Base-by-base conservation (phyloP, 371 early-diverging fungal species). In the Lichtheimia corymbifera region DNA sequence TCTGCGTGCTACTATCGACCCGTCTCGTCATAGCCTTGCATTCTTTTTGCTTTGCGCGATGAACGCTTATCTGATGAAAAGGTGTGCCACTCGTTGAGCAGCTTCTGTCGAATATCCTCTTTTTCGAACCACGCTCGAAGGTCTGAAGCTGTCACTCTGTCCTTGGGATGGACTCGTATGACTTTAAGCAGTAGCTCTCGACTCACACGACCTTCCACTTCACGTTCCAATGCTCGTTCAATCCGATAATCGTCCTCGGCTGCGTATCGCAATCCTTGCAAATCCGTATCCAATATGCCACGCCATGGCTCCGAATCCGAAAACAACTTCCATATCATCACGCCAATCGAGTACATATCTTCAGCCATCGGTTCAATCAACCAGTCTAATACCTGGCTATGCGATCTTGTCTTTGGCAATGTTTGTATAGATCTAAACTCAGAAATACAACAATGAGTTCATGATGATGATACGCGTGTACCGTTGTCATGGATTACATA, bases 261-360 rank as follows among this genome's bases (percentile, higher is more conserved):
- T 24, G 83, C 72, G 55, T 82, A 82, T 3, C 88, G 74, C 13
- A 88, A 65, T n/a, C 79, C 83, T 66, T 83, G 83, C 40, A 88
- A 58, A 64, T 88, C 87, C 4, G 85, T 82, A 54, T 88, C 88
- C 20, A 88, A 70, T 43, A 86, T 80, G 0, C 88, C 88, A 41
- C 78, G 73, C 88, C 88, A 88, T 11, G 88, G 88, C 25, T 85
- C 85, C 6, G 83, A 85, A 42, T 85, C 87, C 2, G 87, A 77
- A 64, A 86, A 86, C 11, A 80, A 79, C 55, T 84, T 80, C 88
- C 88, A 88, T 5, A 85, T 83, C 73, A 88, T 73, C 13, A 88
- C 84, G 3, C 84, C 86, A 18, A 84, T 68, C 0, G 87, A 85
- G 59, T 86, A 88, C 52, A 88, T 80, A 58, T 88, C 88, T 55